Evolutionary conservation across 805 yeast genomes (phyloP).

Genomic region (Candida argentea): DNA sequence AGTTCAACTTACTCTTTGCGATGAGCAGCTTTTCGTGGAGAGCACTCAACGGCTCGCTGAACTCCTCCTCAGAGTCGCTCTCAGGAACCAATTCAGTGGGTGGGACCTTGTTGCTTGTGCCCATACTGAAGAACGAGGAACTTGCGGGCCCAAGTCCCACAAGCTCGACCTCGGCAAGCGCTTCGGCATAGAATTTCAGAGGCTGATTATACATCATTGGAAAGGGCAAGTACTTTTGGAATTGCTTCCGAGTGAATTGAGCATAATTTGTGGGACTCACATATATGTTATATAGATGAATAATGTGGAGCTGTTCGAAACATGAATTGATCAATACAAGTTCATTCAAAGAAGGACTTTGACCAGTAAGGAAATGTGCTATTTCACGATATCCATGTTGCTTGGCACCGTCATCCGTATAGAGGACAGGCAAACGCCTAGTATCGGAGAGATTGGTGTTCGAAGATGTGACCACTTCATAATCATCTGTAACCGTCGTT

Average conservation of each 20-base stretch:
- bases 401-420: slow-evolving; percentile 11
- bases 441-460: slow-evolving; percentile 45
- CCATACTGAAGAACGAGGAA: slow-evolving; percentile 20
- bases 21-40: slow-evolving; percentile 29
- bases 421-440: slow-evolving; percentile 41
- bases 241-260: slow-evolving; percentile 44
- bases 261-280: slow-evolving; percentile 51
- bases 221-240: slow-evolving; percentile 47
- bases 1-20: slow-evolving; percentile 22
- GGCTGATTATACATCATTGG: slow-evolving; percentile 73
- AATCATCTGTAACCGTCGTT: slow-evolving; percentile 7
- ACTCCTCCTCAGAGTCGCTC: slow-evolving; percentile 10
- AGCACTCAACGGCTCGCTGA: slow-evolving; percentile 22
- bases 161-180: slow-evolving; percentile 22
- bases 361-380: slow-evolving; percentile 15
- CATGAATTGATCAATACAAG: slow-evolving; percentile 35
- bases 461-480: slow-evolving; percentile 41
- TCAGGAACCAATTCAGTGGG: slow-evolving; percentile 22
- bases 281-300: slow-evolving; percentile 49
- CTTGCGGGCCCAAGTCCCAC: slow-evolving; percentile 20
- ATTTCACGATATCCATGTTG: slow-evolving; percentile 34
- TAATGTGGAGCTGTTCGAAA: slow-evolving; percentile 28
- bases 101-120: slow-evolving; percentile 10
- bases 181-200: slow-evolving; percentile 28
- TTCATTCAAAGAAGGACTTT: slow-evolving; percentile 23